Base-by-base conservation (phyloP, 106 monocot species). In the Vanilla planifolia region DNA sequence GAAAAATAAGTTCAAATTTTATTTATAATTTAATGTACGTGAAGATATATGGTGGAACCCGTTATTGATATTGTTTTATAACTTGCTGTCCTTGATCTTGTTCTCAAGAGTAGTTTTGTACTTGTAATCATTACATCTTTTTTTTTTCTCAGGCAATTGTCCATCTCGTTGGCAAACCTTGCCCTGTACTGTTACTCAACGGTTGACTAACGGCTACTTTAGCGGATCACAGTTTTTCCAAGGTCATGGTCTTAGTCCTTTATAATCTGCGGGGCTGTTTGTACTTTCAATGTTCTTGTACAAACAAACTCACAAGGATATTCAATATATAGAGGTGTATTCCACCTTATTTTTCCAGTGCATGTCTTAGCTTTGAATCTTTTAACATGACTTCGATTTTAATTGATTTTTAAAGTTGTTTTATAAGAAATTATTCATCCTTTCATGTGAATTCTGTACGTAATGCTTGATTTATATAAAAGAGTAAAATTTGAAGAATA, bases 271-370 rank as follows among this genome's bases (percentile, higher is more conserved):
- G 30, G 30, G 53, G 13, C 29, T 27, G 2, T 27, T 53, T 3
- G 28, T 53, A 30, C 27, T 30, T 29, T 27, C 28, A 53, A 53
- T 28, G 30, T 30, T 28, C 24, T 53, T 53, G 53, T 53, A 53
- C 27, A 37, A 37, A 37, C 37, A 14, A 15, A 53, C 15, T 53
- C 28, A 29, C 5, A 53, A 24, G 3, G 29, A 28, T 13, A 30
- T 5, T 48, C n/a, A 16, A 53, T 30, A 30, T 30, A 6, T 53
- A 30, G 53, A 16, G 13, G 50, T 5, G 20, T 2, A 23, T 20
- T 10, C 50, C 20, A 4, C 29, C 53, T 53, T 53, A 14, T 30
- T 30, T 3, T 53, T 11, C 30, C 27, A 5, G 50, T n/a, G 23
- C 10, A 10, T 50, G 10, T 50, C 25, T 50, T 50, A 3, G n/a